These are phyloP conservation scores for Suhomyces prunicola DNA, from an alignment of 805 yeast species.

Conservation along the genomic window DNA sequence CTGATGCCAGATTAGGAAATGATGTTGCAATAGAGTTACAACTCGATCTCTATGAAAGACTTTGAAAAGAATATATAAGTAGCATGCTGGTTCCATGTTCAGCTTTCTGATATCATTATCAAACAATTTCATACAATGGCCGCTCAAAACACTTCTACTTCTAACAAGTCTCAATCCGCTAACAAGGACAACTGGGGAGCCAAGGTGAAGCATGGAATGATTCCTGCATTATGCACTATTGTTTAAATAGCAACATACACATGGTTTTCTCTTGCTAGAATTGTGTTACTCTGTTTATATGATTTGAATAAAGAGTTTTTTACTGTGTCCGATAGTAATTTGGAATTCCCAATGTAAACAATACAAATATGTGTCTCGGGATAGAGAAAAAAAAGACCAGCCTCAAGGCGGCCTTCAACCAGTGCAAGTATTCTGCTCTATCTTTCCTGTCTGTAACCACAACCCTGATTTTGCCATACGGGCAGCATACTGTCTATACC, in stretches of 20 bases:
- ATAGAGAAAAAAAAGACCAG: no score
- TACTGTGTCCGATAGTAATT: background rate
- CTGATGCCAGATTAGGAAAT: background rate
- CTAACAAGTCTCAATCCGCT: background rate
- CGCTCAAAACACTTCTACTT: background rate
- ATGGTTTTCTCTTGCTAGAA: background rate
- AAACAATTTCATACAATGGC: background rate
- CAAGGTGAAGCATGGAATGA: background rate
- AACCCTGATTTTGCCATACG: no score
- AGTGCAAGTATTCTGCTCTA: no score
- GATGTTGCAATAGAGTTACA: background rate
- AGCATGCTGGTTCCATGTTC: background rate
- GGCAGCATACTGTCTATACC: no score
- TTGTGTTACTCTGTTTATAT: background rate
- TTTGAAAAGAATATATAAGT: background rate
- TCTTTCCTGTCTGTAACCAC: no score
- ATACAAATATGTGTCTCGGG: no score
- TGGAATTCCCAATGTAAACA: no score
- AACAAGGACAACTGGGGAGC: conserved; percentile 1
- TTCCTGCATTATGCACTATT: background rate
- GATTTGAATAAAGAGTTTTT: background rate
- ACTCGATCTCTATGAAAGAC: background rate
- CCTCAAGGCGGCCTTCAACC: no score
- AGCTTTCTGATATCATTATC: background rate
- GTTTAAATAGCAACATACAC: background rate